phyloP scores from a whole-genome alignment of 2,329 filamentous ascomycete genomes.

The Xylariaceae sp. region DNA sequence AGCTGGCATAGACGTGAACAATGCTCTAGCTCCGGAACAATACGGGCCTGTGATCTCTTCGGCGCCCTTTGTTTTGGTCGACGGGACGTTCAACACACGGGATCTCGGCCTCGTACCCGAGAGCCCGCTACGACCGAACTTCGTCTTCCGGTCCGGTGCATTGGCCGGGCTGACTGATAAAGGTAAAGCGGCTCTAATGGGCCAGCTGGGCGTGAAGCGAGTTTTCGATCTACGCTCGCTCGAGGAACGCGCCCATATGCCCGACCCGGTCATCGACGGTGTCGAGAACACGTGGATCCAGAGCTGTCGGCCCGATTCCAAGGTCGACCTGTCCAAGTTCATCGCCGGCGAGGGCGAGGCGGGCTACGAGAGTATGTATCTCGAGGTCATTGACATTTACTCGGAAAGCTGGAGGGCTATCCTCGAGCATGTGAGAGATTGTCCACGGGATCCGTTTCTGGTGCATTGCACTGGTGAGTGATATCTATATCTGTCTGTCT shows the following conservation, averaged over 20 bases:
- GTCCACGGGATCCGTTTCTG: slow-evolving; percentile 40
- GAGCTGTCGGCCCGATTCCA: slow-evolving; percentile 32
- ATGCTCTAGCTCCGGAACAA: slow-evolving; percentile 34
- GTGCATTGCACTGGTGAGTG: slow-evolving; percentile 50
- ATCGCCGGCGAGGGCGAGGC: slow-evolving; percentile 40
- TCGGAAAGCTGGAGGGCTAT: slow-evolving; percentile 38
- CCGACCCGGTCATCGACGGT: slow-evolving; percentile 37
- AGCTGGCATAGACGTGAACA: slow-evolving; percentile 37
- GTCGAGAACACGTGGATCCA: slow-evolving; percentile 43
- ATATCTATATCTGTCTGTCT: neutral
- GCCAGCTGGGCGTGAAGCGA: slow-evolving; percentile 36
- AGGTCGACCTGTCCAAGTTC: slow-evolving; percentile 38
- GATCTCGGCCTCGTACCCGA: slow-evolving; percentile 44
- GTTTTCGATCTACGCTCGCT: slow-evolving; percentile 49
- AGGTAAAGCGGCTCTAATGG: slow-evolving; percentile 35
- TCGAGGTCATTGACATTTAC: slow-evolving; percentile 42
- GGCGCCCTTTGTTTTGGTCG: slow-evolving; percentile 43
- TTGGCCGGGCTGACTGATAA: slow-evolving; percentile 34
- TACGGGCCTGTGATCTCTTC: slow-evolving; percentile 35
- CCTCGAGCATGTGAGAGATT: slow-evolving; percentile 44
- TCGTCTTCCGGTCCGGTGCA: slow-evolving; percentile 44
- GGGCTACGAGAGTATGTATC: slow-evolving; percentile 43
- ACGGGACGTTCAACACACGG: slow-evolving; percentile 47
- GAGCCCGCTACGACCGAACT: slow-evolving; percentile 37
- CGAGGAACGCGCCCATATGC: slow-evolving; percentile 37